Percentiles rank a stretch among this genome's conserved stretches.
Conservation (phyloP, 768 basidiomycete genomes). For the Suillus variegatus region DNA sequence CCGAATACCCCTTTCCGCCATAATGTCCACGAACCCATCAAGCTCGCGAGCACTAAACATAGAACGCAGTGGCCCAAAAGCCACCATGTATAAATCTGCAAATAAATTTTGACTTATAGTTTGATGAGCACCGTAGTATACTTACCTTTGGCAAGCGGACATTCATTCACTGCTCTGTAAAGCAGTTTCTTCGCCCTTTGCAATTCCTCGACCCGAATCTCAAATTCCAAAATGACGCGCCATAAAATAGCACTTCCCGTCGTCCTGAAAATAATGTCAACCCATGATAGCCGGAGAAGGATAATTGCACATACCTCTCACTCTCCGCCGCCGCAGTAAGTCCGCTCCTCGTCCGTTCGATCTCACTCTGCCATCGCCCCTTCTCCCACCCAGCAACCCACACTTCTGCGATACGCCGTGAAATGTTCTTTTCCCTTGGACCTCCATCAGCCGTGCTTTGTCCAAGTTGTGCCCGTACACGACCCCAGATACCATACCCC, state of each 20-base stretch:
- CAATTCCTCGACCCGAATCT: slow-evolving; percentile 62
- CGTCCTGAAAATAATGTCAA: slow-evolving; percentile 47
- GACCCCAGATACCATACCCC: slow-evolving; percentile 79
- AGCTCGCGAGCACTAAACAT: slow-evolving; percentile 66
- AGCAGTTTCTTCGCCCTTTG: slow-evolving; percentile 68
- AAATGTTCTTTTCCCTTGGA: slow-evolving; percentile 53
- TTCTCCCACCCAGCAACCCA: slow-evolving; percentile 83
- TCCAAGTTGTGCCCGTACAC: slow-evolving; percentile 58
- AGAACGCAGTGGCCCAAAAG: slow-evolving; percentile 68
- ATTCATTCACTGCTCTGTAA: slow-evolving; percentile 74
- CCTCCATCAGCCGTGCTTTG: slow-evolving; percentile 38
- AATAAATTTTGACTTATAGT: slow-evolving; percentile 15
- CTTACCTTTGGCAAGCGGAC: slow-evolving; percentile 74
- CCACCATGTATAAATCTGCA: slow-evolving; percentile 74
- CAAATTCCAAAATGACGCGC: slow-evolving; percentile 76
- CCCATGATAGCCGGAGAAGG: neutral
- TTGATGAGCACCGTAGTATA: slow-evolving; percentile 11
- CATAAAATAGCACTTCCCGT: slow-evolving; percentile 66
- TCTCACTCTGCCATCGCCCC: slow-evolving; percentile 68
- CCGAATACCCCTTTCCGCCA: slow-evolving; percentile 76
- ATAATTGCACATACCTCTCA: slow-evolving; percentile 53
- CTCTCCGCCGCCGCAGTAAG: slow-evolving; percentile 62
- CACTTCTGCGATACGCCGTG: slow-evolving; percentile 63
- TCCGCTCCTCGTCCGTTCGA: slow-evolving; percentile 69
- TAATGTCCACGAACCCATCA: slow-evolving; percentile 61